Conservation (phyloP, 805 yeast genomes). For the Candida multigemmis region DNA sequence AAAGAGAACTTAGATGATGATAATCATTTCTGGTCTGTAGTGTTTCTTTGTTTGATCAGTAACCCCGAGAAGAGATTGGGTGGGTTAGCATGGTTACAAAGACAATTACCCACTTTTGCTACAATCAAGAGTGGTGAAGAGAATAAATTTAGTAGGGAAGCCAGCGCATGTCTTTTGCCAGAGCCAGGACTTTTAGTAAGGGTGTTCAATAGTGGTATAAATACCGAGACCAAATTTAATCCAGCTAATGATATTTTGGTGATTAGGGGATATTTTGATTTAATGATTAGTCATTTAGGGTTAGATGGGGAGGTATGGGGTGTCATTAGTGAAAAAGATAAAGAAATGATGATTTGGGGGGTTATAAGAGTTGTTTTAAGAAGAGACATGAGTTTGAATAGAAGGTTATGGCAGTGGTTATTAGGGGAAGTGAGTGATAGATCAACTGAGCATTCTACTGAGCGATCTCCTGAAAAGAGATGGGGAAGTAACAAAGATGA, state of each 20-base stretch:
- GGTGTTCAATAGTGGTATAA: slow-evolving; percentile 63
- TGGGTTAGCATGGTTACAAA: slow-evolving; percentile 67
- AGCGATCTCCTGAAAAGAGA: no score
- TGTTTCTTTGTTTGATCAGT: slow-evolving; percentile 66
- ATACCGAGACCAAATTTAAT: slow-evolving; percentile 21
- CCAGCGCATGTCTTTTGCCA: slow-evolving; percentile 56
- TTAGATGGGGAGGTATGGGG: slow-evolving; percentile 52
- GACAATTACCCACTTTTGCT: slow-evolving; percentile 55
- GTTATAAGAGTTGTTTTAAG: slow-evolving; percentile 64
- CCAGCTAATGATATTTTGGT: slow-evolving; percentile 50
- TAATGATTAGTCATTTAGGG: slow-evolving; percentile 60
- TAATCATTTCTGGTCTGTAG: slow-evolving; percentile 76
- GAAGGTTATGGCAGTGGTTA: slow-evolving; percentile 91
- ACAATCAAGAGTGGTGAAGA: slow-evolving; percentile 14
- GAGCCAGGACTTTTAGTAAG: slow-evolving; percentile 74
- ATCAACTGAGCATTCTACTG: no score
- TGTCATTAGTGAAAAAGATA: slow-evolving; percentile 43
- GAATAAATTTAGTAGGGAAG: slow-evolving; percentile 33
- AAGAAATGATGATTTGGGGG: slow-evolving; percentile 47
- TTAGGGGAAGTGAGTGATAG: slow-evolving; percentile 59
- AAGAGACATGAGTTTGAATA: slow-evolving; percentile 88
- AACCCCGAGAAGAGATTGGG: slow-evolving; percentile 79
- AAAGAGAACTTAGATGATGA: slow-evolving; percentile 52
- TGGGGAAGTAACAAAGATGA: no score
- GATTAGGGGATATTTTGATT: slow-evolving; percentile 82